A percentile compares a stretch with the other conserved stretches of the same genome.
phyloP scores from a whole-genome alignment of 2,329 filamentous ascomycete species.

The Colletotrichum tabaci region DNA sequence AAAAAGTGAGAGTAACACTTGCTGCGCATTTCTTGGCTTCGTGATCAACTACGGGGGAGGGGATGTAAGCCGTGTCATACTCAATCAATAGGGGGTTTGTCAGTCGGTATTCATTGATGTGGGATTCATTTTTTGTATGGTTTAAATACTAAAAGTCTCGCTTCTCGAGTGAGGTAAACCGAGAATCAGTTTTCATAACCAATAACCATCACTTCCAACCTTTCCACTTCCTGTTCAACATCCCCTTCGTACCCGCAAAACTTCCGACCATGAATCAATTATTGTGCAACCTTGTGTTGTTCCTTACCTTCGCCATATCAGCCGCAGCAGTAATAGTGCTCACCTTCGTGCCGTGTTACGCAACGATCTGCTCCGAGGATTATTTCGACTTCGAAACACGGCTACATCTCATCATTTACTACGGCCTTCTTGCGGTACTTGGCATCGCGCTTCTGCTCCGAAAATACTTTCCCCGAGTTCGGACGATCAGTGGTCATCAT shows the following conservation, averaged over 20 bases:
- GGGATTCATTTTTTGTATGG: too few relatives aligned
- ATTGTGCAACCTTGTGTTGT: background rate
- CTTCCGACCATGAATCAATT: background rate
- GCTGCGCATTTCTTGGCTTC: background rate
- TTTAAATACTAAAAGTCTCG: background rate
- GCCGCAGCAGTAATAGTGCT: slow-evolving; percentile 15
- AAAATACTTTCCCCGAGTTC: slow-evolving; percentile 2
- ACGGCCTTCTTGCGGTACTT: slow-evolving; percentile 30
- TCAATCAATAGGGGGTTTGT: background rate
- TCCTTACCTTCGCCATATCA: background rate
- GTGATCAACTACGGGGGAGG: background rate
- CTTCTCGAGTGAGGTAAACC: background rate
- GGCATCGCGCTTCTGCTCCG: slow-evolving; percentile 14
- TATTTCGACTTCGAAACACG: slow-evolving; percentile 38
- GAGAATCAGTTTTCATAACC: too few relatives aligned
- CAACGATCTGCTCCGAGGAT: slow-evolving; percentile 39
- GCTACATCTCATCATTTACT: slow-evolving; percentile 37
- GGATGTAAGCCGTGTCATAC: background rate
- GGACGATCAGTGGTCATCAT: background rate
- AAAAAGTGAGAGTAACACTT: background rate
- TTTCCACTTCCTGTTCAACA: background rate
- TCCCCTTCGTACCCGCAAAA: background rate
- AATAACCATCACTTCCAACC: too few relatives aligned
- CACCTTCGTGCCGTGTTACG: slow-evolving; percentile 40
- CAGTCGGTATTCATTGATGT: too few relatives aligned